Conservation (phyloP, 176 grass and related monocot genomes). For the Rhynchospora breviuscula region DNA sequence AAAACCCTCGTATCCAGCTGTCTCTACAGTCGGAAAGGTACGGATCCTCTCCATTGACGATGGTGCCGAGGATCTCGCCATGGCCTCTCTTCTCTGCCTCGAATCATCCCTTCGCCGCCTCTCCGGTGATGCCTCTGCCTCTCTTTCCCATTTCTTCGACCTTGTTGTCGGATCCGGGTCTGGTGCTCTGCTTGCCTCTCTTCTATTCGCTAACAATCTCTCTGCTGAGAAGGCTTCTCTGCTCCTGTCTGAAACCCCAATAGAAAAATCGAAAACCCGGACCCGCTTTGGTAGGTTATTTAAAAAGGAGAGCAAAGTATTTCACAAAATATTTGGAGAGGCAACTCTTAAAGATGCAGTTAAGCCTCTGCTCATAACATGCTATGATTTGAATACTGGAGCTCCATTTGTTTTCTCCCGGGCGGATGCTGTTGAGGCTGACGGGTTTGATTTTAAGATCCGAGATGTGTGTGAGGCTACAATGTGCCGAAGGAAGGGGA, state of each 20-base stretch:
- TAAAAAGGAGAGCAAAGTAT: slow-evolving; percentile 12
- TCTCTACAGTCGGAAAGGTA: slow-evolving; percentile 23
- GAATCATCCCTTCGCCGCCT: slow-evolving; percentile 54
- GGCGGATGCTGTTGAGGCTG: slow-evolving; percentile 68
- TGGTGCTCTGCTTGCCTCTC: slow-evolving; percentile 51
- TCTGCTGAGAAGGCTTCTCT: slow-evolving; percentile 43
- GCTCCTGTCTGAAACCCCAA: slow-evolving; percentile 37
- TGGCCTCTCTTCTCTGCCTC: slow-evolving; percentile 38
- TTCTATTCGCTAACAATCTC: slow-evolving; percentile 50
- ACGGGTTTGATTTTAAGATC: slow-evolving; percentile 67
- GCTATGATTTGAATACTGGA: slow-evolving; percentile 66
- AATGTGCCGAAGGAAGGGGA: slow-evolving; percentile 21
- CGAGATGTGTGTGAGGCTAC: slow-evolving; percentile 54
- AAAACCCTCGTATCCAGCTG: neutral
- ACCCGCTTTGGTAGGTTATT: slow-evolving; percentile 5
- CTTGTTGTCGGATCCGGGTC: slow-evolving; percentile 52
- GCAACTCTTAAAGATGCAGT: slow-evolving; percentile 60
- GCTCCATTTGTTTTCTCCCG: slow-evolving; percentile 81
- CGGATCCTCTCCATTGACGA: slow-evolving; percentile 71
- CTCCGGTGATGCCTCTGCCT: slow-evolving; percentile 32
- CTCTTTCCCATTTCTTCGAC: slow-evolving; percentile 55
- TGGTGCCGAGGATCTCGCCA: slow-evolving; percentile 37
- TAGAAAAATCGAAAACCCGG: slow-evolving; percentile 13
- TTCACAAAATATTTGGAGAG: slow-evolving; percentile 60
- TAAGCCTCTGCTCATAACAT: slow-evolving; percentile 62